Conservation (phyloP, 164 flowering plant genomes). For the Dillenia turbinata region DNA sequence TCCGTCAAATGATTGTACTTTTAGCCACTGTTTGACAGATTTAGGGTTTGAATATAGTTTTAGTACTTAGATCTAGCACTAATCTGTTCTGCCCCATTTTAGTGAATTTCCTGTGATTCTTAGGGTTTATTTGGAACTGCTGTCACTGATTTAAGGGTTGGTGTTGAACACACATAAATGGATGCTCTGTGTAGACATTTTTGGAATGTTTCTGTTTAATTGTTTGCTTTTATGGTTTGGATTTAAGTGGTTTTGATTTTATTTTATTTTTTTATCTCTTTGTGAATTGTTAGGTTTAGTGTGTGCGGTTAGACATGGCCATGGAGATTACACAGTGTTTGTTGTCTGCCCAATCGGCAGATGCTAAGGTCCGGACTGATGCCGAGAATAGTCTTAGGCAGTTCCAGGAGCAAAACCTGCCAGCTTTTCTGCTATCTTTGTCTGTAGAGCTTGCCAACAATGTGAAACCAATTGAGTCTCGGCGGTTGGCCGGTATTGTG, state of each 20-base stretch:
- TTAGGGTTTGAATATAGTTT: too few relatives aligned
- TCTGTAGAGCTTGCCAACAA: conserved; percentile 69
- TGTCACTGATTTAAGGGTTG: too few relatives aligned
- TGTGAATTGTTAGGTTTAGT: not conserved
- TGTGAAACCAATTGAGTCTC: conserved; percentile 64
- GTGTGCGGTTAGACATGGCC: conserved; percentile 36
- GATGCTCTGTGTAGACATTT: too few relatives aligned
- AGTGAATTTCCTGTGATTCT: too few relatives aligned
- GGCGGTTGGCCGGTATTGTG: conserved; percentile 74
- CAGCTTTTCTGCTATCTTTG: conserved; percentile 54
- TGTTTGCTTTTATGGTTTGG: not conserved
- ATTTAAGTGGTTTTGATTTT: not conserved
- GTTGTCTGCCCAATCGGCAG: conserved; percentile 66
- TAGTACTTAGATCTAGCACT: too few relatives aligned
- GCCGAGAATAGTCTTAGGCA: conserved; percentile 59
- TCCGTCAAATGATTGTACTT: too few relatives aligned
- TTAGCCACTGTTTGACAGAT: too few relatives aligned
- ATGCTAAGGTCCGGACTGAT: conserved; percentile 51
- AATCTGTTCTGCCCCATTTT: too few relatives aligned
- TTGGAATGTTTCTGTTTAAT: too few relatives aligned
- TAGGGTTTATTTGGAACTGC: too few relatives aligned
- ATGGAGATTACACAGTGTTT: conserved; percentile 72
- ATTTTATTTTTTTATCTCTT: not conserved
- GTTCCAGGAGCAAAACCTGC: conserved; percentile 66
- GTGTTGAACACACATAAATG: too few relatives aligned